These are phyloP conservation scores for Ophiostoma sp. DNA, from an alignment of 2,329 filamentous ascomycete genomes.

Conservation along the genomic window DNA sequence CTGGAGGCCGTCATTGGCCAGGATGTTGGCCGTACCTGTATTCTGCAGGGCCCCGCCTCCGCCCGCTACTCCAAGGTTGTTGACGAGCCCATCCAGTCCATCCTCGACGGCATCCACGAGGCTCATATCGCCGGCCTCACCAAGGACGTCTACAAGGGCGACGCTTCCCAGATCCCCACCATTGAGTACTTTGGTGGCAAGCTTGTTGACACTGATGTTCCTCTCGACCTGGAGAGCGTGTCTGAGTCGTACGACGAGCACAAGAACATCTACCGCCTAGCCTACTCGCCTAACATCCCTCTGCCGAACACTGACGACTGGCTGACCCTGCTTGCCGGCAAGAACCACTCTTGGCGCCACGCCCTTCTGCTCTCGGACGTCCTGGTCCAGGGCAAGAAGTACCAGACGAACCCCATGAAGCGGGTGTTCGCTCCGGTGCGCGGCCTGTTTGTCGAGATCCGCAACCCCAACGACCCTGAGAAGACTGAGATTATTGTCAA, in stretches of 20 bases:
- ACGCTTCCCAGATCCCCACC: conserved; percentile 73
- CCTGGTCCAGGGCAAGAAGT: conserved; percentile 91
- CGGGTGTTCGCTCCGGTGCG: conserved; percentile 84
- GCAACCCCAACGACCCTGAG: conserved; percentile 74
- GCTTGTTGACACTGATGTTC: conserved; percentile 68
- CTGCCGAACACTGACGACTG: conserved; percentile 81
- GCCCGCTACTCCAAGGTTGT: conserved; percentile 85
- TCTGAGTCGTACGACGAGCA: conserved; percentile 75
- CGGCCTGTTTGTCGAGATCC: conserved; percentile 87
- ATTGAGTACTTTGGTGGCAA: conserved; percentile 96
- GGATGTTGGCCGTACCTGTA: conserved; percentile 94
- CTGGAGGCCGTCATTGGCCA: conserved; percentile 93
- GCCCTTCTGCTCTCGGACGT: conserved; percentile 93
- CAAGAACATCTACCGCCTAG: conserved; percentile 83
- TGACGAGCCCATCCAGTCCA: conserved; percentile 93
- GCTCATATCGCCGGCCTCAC: conserved; percentile 80
- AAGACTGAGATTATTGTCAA: conserved; percentile 85
- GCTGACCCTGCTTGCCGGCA: conserved; percentile 84
- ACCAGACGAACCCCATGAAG: conserved; percentile 94
- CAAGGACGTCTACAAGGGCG: conserved; percentile 74
- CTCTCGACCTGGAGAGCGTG: conserved; percentile 75
- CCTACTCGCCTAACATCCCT: conserved; percentile 68
- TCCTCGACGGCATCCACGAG: conserved; percentile 86
- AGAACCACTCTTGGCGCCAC: conserved; percentile 86
- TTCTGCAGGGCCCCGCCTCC: conserved; percentile 91